A percentile compares a stretch with the other conserved stretches of the same genome.
phyloP scores from a whole-genome alignment of 306 rosid species.

The Chamaecrista fasciculata region DNA sequence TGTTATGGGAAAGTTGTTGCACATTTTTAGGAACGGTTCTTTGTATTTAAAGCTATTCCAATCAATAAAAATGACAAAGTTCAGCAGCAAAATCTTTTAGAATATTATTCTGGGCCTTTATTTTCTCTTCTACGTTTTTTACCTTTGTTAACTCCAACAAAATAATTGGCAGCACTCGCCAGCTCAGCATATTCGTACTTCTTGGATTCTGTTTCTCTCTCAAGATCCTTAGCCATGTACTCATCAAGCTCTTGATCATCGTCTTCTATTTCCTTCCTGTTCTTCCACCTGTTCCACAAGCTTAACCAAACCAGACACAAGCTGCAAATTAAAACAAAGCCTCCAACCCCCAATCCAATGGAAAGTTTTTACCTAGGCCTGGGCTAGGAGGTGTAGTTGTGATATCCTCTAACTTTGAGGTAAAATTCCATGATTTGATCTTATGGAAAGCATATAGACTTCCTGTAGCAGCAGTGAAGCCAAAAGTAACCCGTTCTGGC shows the following conservation, averaged over 20 bases:
- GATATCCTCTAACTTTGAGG: conserved; percentile 21
- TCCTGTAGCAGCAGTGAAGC: conserved; percentile 42
- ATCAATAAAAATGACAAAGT: too few species aligned
- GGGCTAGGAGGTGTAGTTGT: too few species aligned
- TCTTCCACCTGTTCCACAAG: neutral
- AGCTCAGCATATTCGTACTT: neutral
- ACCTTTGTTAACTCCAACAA: too few species aligned
- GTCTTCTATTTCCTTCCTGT: neutral
- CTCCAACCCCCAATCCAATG: too few species aligned
- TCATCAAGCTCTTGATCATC: neutral
- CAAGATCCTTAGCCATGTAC: neutral
- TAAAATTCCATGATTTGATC: conserved; percentile 30
- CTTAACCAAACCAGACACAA: too few species aligned
- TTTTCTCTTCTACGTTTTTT: too few species aligned
- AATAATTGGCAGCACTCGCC: neutral
- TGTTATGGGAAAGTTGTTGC: too few species aligned
- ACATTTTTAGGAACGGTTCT: too few species aligned
- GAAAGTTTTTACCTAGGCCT: too few species aligned
- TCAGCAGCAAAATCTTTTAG: too few species aligned
- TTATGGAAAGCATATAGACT: neutral
- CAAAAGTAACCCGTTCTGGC: conserved; percentile 40
- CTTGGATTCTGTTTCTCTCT: conserved; percentile 15
- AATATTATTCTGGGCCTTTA: too few species aligned
- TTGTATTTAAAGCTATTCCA: too few species aligned
- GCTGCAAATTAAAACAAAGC: neutral